These are phyloP conservation scores for Saccharomycopsis hybrid DNA, from an alignment of 1,139 yeast genomes.

Conservation along the genomic window DNA sequence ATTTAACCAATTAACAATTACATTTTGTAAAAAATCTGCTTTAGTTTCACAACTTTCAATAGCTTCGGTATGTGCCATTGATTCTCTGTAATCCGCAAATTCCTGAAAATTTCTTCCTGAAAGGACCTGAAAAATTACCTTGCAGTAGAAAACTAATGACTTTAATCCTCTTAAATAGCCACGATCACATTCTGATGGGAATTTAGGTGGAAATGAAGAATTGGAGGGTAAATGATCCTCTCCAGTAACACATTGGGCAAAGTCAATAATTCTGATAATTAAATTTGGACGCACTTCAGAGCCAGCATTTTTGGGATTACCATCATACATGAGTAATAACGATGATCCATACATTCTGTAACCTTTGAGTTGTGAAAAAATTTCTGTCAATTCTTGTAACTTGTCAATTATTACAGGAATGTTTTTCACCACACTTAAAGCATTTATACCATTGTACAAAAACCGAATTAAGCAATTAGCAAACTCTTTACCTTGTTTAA, in stretches of 20 bases:
- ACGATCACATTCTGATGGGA: constrained; percentile 56
- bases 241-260: constrained; percentile 89
- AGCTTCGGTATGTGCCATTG: too few relatives aligned
- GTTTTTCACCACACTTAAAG: constrained; percentile 56
- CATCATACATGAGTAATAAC: constrained; percentile 83
- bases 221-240: constrained; percentile 40
- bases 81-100: constrained; percentile 23
- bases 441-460: constrained; percentile 64
- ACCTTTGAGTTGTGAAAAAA: constrained; percentile 56
- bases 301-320: constrained; percentile 27
- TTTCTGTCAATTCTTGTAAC: constrained; percentile 48
- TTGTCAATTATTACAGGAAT: constrained; percentile 61
- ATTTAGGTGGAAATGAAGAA: constrained; percentile 60
- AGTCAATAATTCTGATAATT: constrained; percentile 74
- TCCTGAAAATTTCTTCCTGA: constrained; percentile 32
- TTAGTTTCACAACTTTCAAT: not conserved
- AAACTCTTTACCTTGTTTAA: constrained; percentile 71
- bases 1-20: constrained; percentile 2
- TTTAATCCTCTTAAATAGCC: constrained; percentile 83
- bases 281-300: constrained; percentile 19
- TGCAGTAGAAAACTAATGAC: constrained; percentile 59
- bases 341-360: constrained; percentile 92
- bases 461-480: constrained; percentile 67
- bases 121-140: constrained; percentile 44
- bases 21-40: constrained; percentile 1